Conservation (phyloP, 345 rosid species). For the Alliaria petiolata region DNA sequence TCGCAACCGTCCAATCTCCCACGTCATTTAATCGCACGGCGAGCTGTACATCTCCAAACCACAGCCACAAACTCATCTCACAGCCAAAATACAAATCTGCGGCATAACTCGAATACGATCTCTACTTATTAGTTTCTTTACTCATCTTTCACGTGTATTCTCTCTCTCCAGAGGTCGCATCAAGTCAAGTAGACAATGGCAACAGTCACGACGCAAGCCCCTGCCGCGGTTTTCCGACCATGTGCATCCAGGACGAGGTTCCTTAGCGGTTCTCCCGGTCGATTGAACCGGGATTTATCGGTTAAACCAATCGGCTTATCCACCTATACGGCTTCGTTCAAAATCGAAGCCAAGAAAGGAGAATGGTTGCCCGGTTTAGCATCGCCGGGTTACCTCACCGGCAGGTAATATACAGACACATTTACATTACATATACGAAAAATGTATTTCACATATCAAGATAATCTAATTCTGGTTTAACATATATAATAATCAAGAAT, state of each 20-base stretch:
- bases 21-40: conserved; percentile 22
- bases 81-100: background rate
- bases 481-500: too few species aligned
- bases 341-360: conserved; percentile 79
- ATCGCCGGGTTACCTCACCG: conserved; percentile 70
- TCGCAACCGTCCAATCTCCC: background rate
- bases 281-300: conserved; percentile 40
- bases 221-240: conserved; percentile 71
- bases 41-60: background rate
- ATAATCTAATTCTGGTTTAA: too few species aligned
- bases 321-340: conserved; percentile 33
- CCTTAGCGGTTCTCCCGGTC: conserved; percentile 54
- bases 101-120: too few species aligned
- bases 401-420: conserved; percentile 46
- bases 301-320: conserved; percentile 38
- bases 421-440: conserved; percentile 27
- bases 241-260: conserved; percentile 47
- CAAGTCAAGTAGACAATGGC: conserved; percentile 42
- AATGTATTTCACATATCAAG: too few species aligned
- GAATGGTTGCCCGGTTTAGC: conserved; percentile 89
- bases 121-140: too few species aligned
- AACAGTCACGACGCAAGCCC: conserved; percentile 76
- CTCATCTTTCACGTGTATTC: too few species aligned
- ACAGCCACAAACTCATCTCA: background rate
- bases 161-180: too few species aligned